These are phyloP conservation scores for Cylindrotheca closterium DNA, from an alignment of 108 stramenopile species.

Conservation along the genomic window DNA sequence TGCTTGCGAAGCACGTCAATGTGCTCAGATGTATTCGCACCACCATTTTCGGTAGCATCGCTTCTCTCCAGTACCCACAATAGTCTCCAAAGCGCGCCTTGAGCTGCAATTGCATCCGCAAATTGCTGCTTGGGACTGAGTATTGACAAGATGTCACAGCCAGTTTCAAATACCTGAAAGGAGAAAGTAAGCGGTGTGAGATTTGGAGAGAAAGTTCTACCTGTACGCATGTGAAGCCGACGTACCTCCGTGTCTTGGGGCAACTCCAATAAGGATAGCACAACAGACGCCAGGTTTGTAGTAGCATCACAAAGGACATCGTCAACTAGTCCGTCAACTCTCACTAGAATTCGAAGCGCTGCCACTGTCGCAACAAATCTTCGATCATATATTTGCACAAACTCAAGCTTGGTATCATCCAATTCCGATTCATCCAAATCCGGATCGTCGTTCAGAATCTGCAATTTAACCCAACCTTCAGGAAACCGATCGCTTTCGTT, in stretches of 20 bases:
- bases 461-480: slow-evolving; percentile 16
- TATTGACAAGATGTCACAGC: slow-evolving; percentile 50
- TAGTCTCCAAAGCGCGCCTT: slow-evolving; percentile 54
- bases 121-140: slow-evolving; percentile 56
- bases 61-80: slow-evolving; percentile 52
- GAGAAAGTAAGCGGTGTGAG: too few relatives aligned
- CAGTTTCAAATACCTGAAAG: slow-evolving; percentile 42
- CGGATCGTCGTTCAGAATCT: slow-evolving; percentile 1
- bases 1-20: slow-evolving; percentile 38
- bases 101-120: slow-evolving; percentile 43
- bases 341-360: slow-evolving; percentile 40
- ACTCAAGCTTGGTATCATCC: neutral
- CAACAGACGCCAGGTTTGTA: slow-evolving; percentile 20
- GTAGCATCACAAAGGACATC: slow-evolving; percentile 39
- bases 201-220: neutral
- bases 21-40: slow-evolving; percentile 1
- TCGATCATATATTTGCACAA: slow-evolving; percentile 15
- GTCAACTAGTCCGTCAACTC: slow-evolving; percentile 49
- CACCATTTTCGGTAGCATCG: slow-evolving; percentile 16
- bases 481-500: slow-evolving; percentile 30
- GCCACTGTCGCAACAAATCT: slow-evolving; percentile 41
- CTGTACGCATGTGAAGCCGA: neutral
- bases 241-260: slow-evolving; percentile 52
- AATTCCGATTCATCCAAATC: slow-evolving; percentile 1
- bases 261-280: slow-evolving; percentile 50